phyloP scores from a whole-genome alignment of 139 green algal genomes.

The Tetraselmis chui region DNA sequence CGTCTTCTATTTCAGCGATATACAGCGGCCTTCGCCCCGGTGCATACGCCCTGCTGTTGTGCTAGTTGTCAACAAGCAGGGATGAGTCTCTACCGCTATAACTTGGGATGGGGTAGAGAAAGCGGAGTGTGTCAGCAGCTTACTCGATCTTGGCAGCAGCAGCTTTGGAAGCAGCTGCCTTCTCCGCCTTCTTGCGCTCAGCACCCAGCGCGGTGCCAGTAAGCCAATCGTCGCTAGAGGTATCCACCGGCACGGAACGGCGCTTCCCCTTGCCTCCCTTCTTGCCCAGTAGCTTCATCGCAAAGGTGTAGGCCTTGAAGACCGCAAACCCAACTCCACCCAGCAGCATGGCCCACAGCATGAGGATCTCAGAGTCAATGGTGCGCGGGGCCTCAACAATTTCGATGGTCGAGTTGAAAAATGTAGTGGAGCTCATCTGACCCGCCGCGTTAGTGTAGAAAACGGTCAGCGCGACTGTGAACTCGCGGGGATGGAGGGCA shows the following conservation, averaged over 20 bases:
- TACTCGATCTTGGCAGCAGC: not conserved
- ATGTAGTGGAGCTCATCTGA: conserved; percentile 36
- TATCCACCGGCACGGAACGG: not conserved
- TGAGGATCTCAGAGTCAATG: conserved; percentile 60
- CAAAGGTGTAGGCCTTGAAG: conserved; percentile 16
- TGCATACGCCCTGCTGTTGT: too few relatives aligned
- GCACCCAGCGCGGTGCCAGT: not conserved
- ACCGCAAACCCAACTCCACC: not conserved
- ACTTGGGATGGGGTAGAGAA: too few relatives aligned
- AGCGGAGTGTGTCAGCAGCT: too few relatives aligned
- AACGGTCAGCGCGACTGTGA: conserved; percentile 34
- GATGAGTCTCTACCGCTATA: too few relatives aligned
- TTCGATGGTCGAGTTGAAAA: conserved; percentile 70
- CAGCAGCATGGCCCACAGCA: conserved; percentile 40
- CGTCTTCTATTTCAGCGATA: too few relatives aligned
- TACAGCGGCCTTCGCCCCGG: too few relatives aligned
- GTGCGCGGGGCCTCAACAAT: conserved; percentile 44
- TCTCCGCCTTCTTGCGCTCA: conserved; percentile 18
- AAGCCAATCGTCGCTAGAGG: not conserved
- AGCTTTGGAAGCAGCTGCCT: not conserved
- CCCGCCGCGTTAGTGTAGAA: conserved; percentile 30
- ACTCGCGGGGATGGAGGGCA: conserved; percentile 37
- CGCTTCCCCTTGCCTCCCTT: conserved; percentile 5
- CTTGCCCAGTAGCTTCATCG: conserved; percentile 12
- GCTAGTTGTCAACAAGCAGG: too few relatives aligned